Evolutionary conservation across 306 rosid genomes (phyloP).

Genomic region (Castanea sativa): DNA sequence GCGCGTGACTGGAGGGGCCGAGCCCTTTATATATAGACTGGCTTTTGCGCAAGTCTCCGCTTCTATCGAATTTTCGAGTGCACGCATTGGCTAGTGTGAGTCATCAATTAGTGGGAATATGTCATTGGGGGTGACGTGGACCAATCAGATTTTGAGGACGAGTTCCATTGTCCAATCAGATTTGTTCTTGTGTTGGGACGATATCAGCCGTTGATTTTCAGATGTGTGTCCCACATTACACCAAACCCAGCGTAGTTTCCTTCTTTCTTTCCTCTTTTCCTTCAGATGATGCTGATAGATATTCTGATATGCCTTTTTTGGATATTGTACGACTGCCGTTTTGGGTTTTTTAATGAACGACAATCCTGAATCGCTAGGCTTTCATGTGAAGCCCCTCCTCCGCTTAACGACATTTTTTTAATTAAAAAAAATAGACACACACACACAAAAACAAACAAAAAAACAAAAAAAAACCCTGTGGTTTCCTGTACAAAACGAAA

Average conservation of each 20-base stretch:
- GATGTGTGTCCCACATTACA: neutral
- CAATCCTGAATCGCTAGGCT: neutral
- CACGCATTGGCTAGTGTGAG: too few relatives aligned
- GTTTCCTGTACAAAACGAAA: too few relatives aligned
- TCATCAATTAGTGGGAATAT: slow-evolving; percentile 36
- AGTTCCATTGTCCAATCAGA: slow-evolving; percentile 45
- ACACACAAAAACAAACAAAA: too few relatives aligned
- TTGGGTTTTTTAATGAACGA: neutral
- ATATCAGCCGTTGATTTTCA: slow-evolving; percentile 39
- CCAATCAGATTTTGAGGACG: slow-evolving; percentile 47
- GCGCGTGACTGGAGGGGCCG: slow-evolving; percentile 11
- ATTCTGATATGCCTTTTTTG: too few relatives aligned
- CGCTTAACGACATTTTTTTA: too few relatives aligned
- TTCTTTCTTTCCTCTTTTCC: too few relatives aligned
- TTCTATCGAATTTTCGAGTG: neutral
- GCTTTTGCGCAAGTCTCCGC: slow-evolving; percentile 22
- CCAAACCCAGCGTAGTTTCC: too few relatives aligned
- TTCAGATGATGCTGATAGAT: too few relatives aligned
- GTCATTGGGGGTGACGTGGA: slow-evolving; percentile 76
- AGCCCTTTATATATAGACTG: slow-evolving; percentile 29
- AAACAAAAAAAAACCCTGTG: too few relatives aligned
- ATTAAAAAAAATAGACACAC: too few relatives aligned
- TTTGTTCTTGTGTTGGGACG: slow-evolving; percentile 49
- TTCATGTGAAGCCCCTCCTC: too few relatives aligned
- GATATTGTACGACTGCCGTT: neutral